Evolutionary conservation across 2,329 filamentous ascomycete genomes (phyloP), one percentile per base, ranked within the genome.

Genomic region (Aspergillus fijiensis): DNA sequence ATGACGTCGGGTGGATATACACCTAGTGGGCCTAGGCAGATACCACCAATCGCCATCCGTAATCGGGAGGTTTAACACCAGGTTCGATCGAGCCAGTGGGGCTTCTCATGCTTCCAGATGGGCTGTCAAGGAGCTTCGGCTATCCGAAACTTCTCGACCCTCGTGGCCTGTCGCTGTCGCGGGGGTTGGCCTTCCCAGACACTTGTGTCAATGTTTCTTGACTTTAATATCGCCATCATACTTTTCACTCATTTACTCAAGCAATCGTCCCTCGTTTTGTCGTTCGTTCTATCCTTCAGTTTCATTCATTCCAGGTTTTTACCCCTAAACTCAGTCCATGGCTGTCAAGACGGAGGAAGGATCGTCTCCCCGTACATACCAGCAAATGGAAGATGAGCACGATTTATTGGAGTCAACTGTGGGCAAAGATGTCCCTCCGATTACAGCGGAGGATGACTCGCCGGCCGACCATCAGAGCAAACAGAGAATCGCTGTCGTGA

Each of bases 381-480:
- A 53, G 25, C 12, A 53, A 10, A 39, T 53, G 39, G 51, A 35
- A 42, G 51, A 45, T 4, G 51, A 45, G 23, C 31, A 53, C 25
- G 31, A 5, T 25, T 39, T 53, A 2, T 25, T 21, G 33, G 33
- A 53, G 16, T 21, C 39, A 25, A n/a, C 14, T 19, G 19, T 27
- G 31, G 33, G 33, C 21, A 45, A 53, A 42, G 51, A 45, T 27
- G 9, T 19, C 12, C 23, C 33, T 42, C 16, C 31, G 6, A 12
- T n/a, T 11, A 12, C 51, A 29, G 51, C 51, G 21, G 51, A 53
- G 21, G 12, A 53, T 27, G 31, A 25, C 12, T 53, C 25, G 42
- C 51, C 51, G 19, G 33, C 51, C n/a, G 33, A 45, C 5, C 33
- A 53, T 29, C 51, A 53, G 51, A 53, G 51, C 51, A 53, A 53